Evolutionary conservation across 371 early-diverging fungal species (phyloP), one percentile per base, ranked within the genome.

Genomic region (Amoeboaphelidium occidentale): DNA sequence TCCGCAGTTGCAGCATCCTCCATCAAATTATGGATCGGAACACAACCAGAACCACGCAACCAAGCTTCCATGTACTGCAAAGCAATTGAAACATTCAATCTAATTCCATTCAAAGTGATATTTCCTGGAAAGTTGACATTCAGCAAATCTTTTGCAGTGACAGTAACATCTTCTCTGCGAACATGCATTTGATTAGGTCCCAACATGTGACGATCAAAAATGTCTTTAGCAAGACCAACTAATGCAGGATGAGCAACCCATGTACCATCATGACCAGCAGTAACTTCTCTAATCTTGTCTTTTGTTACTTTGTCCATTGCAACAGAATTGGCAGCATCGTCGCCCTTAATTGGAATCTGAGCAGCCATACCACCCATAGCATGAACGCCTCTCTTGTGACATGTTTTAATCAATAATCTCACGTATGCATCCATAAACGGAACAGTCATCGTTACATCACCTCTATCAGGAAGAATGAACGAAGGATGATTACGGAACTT

Each of bases 291-390:
- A 47, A 76, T 62, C 70, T 92, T 92, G 64, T 92, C 93, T 43
- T 74, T 76, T 55, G 76, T 72, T 32, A 92, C 93, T 72, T 91
- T 90, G 60, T 69, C 72, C 73, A 92, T 76, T 43, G 93, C 90
- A 10, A 78, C 75, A 51, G 78, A 69, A 68, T 92, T 92, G 46
- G 84, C 87, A 45, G 68, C 60, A 28, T 66, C 58, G 62, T 92
- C 73, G 67, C 78, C 74, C 72, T 86, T 87, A 76, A 91, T 88
- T 43, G 93, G 93, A 57, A 92, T 92, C 63, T 89, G 88, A 27
- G 93, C 93, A 41, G 93, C 91, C 93, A 91, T 92, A 42, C 93
- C 93, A 48, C 93, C 93, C 90, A 92, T 92, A 45, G 93, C 93
- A 60, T 92, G 93, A 13, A 92, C 93, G 47, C 89, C 88, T 46